Evolutionary conservation across 2,329 filamentous ascomycete genomes (phyloP), one percentile per base, ranked within the genome.

Genomic region (Diaporthe helianthi): DNA sequence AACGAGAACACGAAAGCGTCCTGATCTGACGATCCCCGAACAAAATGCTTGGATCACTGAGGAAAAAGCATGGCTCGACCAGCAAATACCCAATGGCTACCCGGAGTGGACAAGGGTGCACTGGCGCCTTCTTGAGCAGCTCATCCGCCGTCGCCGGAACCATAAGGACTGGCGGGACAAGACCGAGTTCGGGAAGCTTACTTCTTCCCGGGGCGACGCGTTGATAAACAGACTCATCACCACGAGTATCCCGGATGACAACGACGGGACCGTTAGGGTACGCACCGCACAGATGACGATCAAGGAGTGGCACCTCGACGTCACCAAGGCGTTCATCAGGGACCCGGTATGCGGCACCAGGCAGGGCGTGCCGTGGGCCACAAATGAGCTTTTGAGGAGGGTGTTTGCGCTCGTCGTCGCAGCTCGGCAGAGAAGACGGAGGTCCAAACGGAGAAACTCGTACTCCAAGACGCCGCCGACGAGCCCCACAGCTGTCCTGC

Each of bases 41-140:
- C 15, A 33, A 9, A 36, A 63, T 15, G 1, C n/a, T 1, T 63
- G 29, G 41, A 49, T 63, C 29, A 8, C 5, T 41, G 1, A 10
- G 8, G 9, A 31, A 13, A 63, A 63, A 26, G 12, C 5, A 10
- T 49, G 36, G 26, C n/a, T 36, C 2, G 9, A 2, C 15, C 3
- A n/a, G 15, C 13, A 5, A 36, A 1, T 3, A 15, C 58, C 58
- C 8, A 36, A 36, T 36, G 44, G 58, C 3, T 36, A 3, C 19
- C 2, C 13, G 0, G 12, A 12, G 3, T 63, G 44, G 58, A 63
- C 58, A 5, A 49, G 2, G 3, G n/a, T 63, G 29, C 58, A 63
- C 8, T 63, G 58, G 58, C 58, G 58, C 44, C 1, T 63, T 7
- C 29, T 63, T 24, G 41, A 63, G n/a, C 58, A 36, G 8, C 58